Evolutionary conservation across 192 early-diverging fungal genomes (phyloP).

Genomic region (Gryganskiella cystojenkinii): DNA sequence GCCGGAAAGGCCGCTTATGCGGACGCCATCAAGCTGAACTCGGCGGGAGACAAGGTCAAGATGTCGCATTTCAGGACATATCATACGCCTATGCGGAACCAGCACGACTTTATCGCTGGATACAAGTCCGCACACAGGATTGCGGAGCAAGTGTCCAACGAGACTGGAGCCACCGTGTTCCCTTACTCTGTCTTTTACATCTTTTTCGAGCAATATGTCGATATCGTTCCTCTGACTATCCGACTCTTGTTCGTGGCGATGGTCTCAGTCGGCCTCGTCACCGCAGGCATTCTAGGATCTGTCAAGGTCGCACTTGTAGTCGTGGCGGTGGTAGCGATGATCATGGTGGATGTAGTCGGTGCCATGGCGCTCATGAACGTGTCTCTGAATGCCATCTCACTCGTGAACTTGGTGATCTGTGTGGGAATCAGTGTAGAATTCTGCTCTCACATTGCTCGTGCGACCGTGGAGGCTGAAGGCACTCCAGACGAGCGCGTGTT

Average conservation of each 20-base stretch:
- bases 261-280: slow-evolving; percentile 64
- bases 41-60: slow-evolving; percentile 47
- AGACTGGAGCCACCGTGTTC: slow-evolving; percentile 60
- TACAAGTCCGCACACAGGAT: slow-evolving; percentile 68
- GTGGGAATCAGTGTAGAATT: slow-evolving; percentile 78
- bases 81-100: slow-evolving; percentile 66
- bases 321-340: slow-evolving; percentile 67
- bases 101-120: slow-evolving; percentile 68
- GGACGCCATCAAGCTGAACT: slow-evolving; percentile 62
- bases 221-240: slow-evolving; percentile 61
- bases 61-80: slow-evolving; percentile 72
- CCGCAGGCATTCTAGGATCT: slow-evolving; percentile 60
- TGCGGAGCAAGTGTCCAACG: slow-evolving; percentile 55
- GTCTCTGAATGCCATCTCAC: slow-evolving; percentile 69
- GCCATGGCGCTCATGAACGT: slow-evolving; percentile 67
- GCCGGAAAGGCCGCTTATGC: slow-evolving; percentile 74
- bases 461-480: slow-evolving; percentile 59
- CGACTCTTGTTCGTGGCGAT: slow-evolving; percentile 63
- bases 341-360: slow-evolving; percentile 65
- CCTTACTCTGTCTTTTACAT: slow-evolving; percentile 74
- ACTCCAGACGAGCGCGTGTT: slow-evolving; percentile 57
- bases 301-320: slow-evolving; percentile 63
- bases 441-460: slow-evolving; percentile 71
- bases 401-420: slow-evolving; percentile 74
- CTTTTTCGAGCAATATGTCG: slow-evolving; percentile 75